Percentiles rank a stretch among this genome's conserved stretches.
Evolutionary conservation across 768 basidiomycete genomes (phyloP).

Genomic region (Hemileccinum rubropunctum): DNA sequence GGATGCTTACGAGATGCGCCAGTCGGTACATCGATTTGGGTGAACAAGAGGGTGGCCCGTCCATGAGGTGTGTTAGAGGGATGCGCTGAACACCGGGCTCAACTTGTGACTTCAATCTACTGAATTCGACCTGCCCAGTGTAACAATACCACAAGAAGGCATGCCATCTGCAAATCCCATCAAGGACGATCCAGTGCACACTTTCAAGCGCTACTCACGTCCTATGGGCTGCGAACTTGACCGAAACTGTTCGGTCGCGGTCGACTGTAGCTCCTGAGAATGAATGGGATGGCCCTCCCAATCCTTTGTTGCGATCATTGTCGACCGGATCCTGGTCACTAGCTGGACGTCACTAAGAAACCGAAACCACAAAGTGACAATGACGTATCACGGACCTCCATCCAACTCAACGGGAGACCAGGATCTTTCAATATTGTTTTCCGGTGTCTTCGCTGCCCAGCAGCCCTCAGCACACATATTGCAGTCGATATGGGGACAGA

Average conservation of each 20-base stretch:
- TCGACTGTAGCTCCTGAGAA: not conserved
- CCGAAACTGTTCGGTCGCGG: not conserved
- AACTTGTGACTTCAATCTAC: slow-evolving; percentile 9
- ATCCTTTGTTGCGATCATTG: slow-evolving; percentile 3
- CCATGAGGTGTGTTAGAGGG: not conserved
- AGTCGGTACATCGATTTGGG: slow-evolving; percentile 39
- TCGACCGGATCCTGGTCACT: not conserved
- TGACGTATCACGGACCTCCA: slow-evolving; percentile 1
- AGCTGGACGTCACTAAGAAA: slow-evolving; percentile 11
- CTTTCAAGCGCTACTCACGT: slow-evolving; percentile 3
- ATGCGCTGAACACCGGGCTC: not conserved
- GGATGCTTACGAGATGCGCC: slow-evolving; percentile 27
- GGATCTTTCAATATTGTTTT: not conserved
- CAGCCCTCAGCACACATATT: not conserved
- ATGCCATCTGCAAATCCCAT: slow-evolving; percentile 9
- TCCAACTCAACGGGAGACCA: slow-evolving; percentile 11
- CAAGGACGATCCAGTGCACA: not conserved
- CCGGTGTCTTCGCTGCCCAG: slow-evolving; percentile 6
- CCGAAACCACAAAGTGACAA: not conserved
- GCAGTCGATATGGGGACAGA: not conserved
- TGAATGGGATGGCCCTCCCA: not conserved
- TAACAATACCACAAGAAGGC: slow-evolving; percentile 19
- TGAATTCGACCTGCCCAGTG: slow-evolving; percentile 13
- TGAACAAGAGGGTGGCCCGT: slow-evolving; percentile 22
- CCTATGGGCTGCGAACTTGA: slow-evolving; percentile 12